These are phyloP conservation scores for Pleomassaria siparia DNA, from an alignment of 2,329 filamentous ascomycete species.

Conservation along the genomic window DNA sequence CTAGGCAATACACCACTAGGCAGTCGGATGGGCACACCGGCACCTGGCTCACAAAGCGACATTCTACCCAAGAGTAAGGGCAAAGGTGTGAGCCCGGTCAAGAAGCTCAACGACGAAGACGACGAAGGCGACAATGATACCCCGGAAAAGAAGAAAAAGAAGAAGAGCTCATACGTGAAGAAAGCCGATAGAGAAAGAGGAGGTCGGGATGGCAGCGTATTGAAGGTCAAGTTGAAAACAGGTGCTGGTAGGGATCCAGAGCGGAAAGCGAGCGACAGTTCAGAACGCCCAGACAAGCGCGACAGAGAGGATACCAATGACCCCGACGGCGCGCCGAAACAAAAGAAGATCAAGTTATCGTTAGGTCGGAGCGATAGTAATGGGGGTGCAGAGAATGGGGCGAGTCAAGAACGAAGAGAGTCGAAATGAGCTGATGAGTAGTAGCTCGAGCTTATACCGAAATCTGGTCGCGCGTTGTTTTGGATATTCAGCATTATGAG, in stretches of 20 bases:
- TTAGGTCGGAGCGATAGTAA: slow-evolving; percentile 11
- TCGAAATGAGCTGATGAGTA: slow-evolving; percentile 1
- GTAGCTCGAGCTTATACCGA: background rate
- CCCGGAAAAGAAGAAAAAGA: slow-evolving; percentile 52
- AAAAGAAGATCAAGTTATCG: slow-evolving; percentile 43
- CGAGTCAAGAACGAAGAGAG: slow-evolving; percentile 3
- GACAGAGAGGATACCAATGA: slow-evolving; percentile 35
- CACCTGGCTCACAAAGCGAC: slow-evolving; percentile 36
- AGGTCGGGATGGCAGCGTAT: slow-evolving; percentile 17
- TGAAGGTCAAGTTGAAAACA: slow-evolving; percentile 41
- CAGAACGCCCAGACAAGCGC: slow-evolving; percentile 34
- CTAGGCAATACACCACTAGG: slow-evolving; percentile 45
- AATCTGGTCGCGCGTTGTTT: background rate
- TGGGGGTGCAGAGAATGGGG: slow-evolving; percentile 1
- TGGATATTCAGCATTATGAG: slow-evolving; percentile 11
- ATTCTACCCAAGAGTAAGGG: slow-evolving; percentile 28
- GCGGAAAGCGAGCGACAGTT: slow-evolving; percentile 31
- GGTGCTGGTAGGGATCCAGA: slow-evolving; percentile 27
- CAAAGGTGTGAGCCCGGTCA: slow-evolving; percentile 38
- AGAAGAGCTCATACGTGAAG: slow-evolving; percentile 48
- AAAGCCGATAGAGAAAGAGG: slow-evolving; percentile 39
- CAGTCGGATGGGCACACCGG: slow-evolving; percentile 46
- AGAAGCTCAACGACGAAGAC: slow-evolving; percentile 31
- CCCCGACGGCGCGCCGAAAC: slow-evolving; percentile 30
- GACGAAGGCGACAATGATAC: slow-evolving; percentile 47